phyloP scores from a whole-genome alignment of 257 asterid species.

The Gentiana macrophylla region DNA sequence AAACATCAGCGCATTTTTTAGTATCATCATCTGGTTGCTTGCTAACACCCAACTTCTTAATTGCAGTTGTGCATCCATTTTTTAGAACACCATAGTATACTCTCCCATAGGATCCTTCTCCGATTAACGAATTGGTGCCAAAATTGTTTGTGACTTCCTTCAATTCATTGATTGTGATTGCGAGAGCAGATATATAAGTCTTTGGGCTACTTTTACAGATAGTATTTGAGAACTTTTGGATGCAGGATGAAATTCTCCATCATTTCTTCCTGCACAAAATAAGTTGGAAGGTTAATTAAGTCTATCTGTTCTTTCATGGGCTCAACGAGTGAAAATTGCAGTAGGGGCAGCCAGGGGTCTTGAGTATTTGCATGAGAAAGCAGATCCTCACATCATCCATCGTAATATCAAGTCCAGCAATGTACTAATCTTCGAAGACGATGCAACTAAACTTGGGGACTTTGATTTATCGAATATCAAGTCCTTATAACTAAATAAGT shows the following conservation, averaged over 20 bases:
- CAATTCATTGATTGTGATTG: constrained; percentile 60
- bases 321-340: constrained; percentile 80
- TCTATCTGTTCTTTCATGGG: constrained; percentile 63
- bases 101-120: constrained; percentile 91
- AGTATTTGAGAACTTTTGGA: constrained; percentile 28
- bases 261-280: constrained; percentile 30
- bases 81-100: constrained; percentile 63
- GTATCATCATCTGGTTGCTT: constrained; percentile 73
- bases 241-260: constrained; percentile 44
- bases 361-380: constrained; percentile 76
- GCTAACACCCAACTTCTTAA: constrained; percentile 73
- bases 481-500: too few species aligned
- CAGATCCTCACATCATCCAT: constrained; percentile 71
- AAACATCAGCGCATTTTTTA: too few species aligned
- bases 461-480: constrained; percentile 56
- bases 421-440: constrained; percentile 67
- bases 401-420: constrained; percentile 88
- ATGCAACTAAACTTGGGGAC: constrained; percentile 72
- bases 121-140: constrained; percentile 52
- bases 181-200: constrained; percentile 65
- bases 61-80: constrained; percentile 58
- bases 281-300: too few species aligned
- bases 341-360: constrained; percentile 88
- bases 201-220: constrained; percentile 40
- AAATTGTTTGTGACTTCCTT: constrained; percentile 68